Evolutionary conservation across 2,329 filamentous ascomycete genomes (phyloP).

Genomic region (Teratosphaeria pseudoeucalypti): DNA sequence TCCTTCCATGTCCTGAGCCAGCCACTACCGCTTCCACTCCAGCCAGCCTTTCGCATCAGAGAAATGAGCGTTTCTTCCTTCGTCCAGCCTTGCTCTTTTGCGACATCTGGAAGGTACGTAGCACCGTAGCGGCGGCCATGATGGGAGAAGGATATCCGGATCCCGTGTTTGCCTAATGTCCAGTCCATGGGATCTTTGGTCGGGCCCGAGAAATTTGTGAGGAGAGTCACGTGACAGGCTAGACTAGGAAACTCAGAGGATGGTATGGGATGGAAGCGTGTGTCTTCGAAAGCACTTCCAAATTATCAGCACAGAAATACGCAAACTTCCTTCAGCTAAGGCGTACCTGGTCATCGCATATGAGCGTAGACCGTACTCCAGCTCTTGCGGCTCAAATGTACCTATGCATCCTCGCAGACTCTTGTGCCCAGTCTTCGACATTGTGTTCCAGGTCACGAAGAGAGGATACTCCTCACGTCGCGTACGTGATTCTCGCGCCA

Average conservation of each 20-base stretch:
- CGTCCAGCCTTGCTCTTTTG: conserved; percentile 85
- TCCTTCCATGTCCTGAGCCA: conserved; percentile 58
- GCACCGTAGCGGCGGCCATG: conserved; percentile 64
- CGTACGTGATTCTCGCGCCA: conserved; percentile 14
- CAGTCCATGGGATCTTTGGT: conserved; percentile 65
- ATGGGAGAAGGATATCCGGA: conserved; percentile 75
- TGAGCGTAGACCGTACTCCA: conserved; percentile 61
- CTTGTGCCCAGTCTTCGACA: conserved; percentile 51
- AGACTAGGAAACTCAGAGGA: conserved; percentile 59
- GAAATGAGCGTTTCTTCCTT: conserved; percentile 86
- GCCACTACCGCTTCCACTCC: conserved; percentile 49
- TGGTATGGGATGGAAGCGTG: conserved; percentile 50
- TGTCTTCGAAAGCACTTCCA: conserved; percentile 51
- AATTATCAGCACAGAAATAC: neutral
- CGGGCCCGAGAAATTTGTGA: conserved; percentile 56
- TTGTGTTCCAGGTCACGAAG: conserved; percentile 89
- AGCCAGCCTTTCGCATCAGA: conserved; percentile 90
- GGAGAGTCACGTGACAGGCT: conserved; percentile 61
- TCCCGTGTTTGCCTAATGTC: conserved; percentile 74
- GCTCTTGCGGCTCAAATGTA: conserved; percentile 71
- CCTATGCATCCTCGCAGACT: conserved; percentile 88
- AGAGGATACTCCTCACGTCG: conserved; percentile 49
- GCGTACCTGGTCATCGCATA: conserved; percentile 73
- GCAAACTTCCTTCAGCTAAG: neutral
- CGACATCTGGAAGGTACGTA: conserved; percentile 88